These are phyloP conservation scores for Pichia sp. DNA, from an alignment of 1,139 yeast genomes.

Conservation along the genomic window DNA sequence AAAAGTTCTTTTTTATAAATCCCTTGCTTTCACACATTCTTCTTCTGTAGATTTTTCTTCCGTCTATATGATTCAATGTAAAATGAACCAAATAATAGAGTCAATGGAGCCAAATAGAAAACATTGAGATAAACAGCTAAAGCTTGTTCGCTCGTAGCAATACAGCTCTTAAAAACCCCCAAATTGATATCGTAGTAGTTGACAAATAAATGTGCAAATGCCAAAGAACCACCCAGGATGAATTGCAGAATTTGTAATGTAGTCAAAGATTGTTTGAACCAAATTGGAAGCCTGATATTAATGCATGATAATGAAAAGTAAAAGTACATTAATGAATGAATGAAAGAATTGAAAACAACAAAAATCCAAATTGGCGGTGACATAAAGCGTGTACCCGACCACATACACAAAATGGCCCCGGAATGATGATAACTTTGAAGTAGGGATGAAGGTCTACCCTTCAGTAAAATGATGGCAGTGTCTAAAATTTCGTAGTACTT, in stretches of 20 bases:
- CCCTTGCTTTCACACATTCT: constrained; percentile 2
- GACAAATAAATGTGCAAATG: constrained; percentile 54
- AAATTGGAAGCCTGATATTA: constrained; percentile 49
- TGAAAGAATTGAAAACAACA: constrained; percentile 71
- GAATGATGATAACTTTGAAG: constrained; percentile 75
- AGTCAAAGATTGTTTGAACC: constrained; percentile 54
- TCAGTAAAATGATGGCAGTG: constrained; percentile 57
- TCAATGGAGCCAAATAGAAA: constrained; percentile 59
- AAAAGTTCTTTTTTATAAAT: not conserved
- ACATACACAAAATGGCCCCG: constrained; percentile 79
- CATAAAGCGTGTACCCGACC: constrained; percentile 67
- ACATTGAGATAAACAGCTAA: constrained; percentile 58
- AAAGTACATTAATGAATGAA: constrained; percentile 70
- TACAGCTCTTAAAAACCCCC: constrained; percentile 42
- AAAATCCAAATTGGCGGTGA: constrained; percentile 80
- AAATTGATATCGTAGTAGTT: constrained; percentile 46
- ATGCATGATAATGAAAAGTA: constrained; percentile 61
- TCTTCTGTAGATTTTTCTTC: constrained; percentile 7
- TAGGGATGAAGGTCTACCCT: constrained; percentile 61
- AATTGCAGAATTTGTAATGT: constrained; percentile 67
- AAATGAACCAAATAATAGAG: constrained; percentile 61
- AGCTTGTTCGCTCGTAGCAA: constrained; percentile 53
- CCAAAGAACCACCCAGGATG: constrained; percentile 62
- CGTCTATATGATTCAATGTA: constrained; percentile 52
- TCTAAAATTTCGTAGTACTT: constrained; percentile 70